A percentile compares a stretch with the other conserved stretches of the same genome.
These are phyloP conservation scores for Usnea hakonensis DNA, from an alignment of 495 filamentous ascomycete species.

Conservation along the genomic window DNA sequence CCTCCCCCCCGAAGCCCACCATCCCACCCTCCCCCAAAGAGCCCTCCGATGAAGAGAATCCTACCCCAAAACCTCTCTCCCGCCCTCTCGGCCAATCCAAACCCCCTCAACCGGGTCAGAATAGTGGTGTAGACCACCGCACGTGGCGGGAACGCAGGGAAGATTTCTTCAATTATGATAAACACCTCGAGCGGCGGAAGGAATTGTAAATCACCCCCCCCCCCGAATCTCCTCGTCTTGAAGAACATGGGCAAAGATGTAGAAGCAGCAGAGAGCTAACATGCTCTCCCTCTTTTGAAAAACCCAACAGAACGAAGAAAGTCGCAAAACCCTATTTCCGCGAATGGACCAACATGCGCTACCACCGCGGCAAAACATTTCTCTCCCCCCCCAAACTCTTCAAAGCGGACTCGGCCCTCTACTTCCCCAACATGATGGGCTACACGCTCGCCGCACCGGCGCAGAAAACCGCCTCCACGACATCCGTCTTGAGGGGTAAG, in stretches of 20 bases:
- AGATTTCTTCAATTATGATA: constrained; percentile 78
- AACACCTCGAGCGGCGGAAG: constrained; percentile 64
- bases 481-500: constrained; percentile 57
- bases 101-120: constrained; percentile 70
- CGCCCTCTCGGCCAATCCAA: constrained; percentile 71
- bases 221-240: too few relatives aligned
- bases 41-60: constrained; percentile 40
- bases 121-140: constrained; percentile 65
- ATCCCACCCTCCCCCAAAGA: constrained; percentile 7
- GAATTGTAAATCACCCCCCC: constrained; percentile 50
- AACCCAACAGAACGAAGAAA: constrained; percentile 45
- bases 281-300: too few relatives aligned
- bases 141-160: constrained; percentile 60
- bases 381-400: constrained; percentile 69
- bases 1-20: not conserved
- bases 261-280: too few relatives aligned
- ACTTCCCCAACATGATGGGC: constrained; percentile 87
- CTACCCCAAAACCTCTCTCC: constrained; percentile 59
- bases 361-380: constrained; percentile 84
- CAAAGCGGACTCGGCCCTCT: constrained; percentile 65
- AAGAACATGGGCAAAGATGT: too few relatives aligned
- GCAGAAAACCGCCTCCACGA: constrained; percentile 55
- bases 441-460: constrained; percentile 54
- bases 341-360: constrained; percentile 77
- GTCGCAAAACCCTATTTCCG: constrained; percentile 82